Conservation (phyloP, 2,329 filamentous ascomycete species). For the Fusarium sp. region DNA sequence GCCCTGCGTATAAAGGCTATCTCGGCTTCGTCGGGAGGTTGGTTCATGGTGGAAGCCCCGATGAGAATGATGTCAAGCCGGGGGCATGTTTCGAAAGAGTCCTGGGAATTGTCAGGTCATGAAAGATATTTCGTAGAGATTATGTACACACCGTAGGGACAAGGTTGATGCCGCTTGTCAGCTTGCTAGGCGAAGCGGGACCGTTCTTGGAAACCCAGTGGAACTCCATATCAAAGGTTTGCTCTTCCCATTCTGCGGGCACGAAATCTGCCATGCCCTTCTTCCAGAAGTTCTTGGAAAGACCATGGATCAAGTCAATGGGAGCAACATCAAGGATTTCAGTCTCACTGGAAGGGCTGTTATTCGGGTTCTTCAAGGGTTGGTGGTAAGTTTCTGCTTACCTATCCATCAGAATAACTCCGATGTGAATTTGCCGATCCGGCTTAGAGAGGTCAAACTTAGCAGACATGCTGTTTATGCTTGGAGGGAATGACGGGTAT, state of each 20-base stretch:
- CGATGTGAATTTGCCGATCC: slow-evolving; percentile 21
- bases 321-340: slow-evolving; percentile 52
- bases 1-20: slow-evolving; percentile 52
- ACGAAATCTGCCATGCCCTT: slow-evolving; percentile 27
- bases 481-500: background rate
- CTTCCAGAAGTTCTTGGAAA: slow-evolving; percentile 35
- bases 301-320: slow-evolving; percentile 45
- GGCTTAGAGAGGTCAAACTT: slow-evolving; percentile 16
- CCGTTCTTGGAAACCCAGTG: slow-evolving; percentile 51
- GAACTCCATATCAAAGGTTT: slow-evolving; percentile 47
- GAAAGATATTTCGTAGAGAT: rapidly evolving
- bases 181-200: background rate
- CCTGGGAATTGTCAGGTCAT: slow-evolving; percentile 35
- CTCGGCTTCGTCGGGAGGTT: slow-evolving; percentile 50
- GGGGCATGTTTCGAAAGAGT: slow-evolving; percentile 54
- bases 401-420: slow-evolving; percentile 33
- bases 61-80: slow-evolving; percentile 56
- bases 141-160: slow-evolving; percentile 44
- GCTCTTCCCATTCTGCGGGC: slow-evolving; percentile 17
- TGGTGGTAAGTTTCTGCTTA: background rate
- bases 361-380: rapidly evolving
- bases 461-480: background rate
- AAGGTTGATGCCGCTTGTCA: slow-evolving; percentile 47
- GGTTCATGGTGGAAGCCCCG: slow-evolving; percentile 49
- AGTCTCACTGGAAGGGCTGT: slow-evolving; percentile 40